Base-by-base conservation (phyloP, 2,329 filamentous ascomycete genomes). In the Colletotrichum spaethianum region DNA sequence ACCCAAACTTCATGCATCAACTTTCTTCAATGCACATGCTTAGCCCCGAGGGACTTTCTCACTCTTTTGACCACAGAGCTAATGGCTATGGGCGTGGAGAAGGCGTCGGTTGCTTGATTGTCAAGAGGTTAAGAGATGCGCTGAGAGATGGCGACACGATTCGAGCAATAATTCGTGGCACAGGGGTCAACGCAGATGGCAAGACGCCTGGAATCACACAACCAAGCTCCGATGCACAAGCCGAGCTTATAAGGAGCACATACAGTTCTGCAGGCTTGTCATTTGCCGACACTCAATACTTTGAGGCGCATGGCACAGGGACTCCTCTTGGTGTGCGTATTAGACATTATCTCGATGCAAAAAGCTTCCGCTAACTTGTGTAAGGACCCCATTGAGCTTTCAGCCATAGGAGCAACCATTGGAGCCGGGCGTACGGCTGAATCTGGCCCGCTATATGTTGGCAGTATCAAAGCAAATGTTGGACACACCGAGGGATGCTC, bases 341-440 rank as follows among this genome's bases (percentile, higher is more conserved):
- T 7, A 23, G 20, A 20, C 26, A 57, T 18, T 28, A 33, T 33
- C 31, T 33, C 31, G 31, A 33, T 33, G 31, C 31, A 33, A 33
- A 33, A 33, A 33, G 31, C 31, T 33, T 33, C 31, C 31, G 87
- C 87, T 18, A 90, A 88, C 31, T 80, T 81, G 36, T 84, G 85
- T 1, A 88, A 89, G 4, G 89, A 91, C 71, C 87, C 88, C 0
- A 84, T 86, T 23, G 89, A 91, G 70, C 84, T 85, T 0, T 79
- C 78, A 12, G 87, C 85, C 4, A 83, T 90, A 38, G 77, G 82
- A n/a, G 80, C 81, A 14, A 83, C 86, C 0, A 83, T 88, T 31
- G 80, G 82, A 6, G 66, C 77, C 16, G 80, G 80, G 1, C 80
- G 84, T 12, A 80, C 81, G 16, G 12, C 52, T 0, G 62, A 69